Evolutionary conservation across 148 eudicot genomes (phyloP).

Genomic region (Rhododendron ferrugineum): DNA sequence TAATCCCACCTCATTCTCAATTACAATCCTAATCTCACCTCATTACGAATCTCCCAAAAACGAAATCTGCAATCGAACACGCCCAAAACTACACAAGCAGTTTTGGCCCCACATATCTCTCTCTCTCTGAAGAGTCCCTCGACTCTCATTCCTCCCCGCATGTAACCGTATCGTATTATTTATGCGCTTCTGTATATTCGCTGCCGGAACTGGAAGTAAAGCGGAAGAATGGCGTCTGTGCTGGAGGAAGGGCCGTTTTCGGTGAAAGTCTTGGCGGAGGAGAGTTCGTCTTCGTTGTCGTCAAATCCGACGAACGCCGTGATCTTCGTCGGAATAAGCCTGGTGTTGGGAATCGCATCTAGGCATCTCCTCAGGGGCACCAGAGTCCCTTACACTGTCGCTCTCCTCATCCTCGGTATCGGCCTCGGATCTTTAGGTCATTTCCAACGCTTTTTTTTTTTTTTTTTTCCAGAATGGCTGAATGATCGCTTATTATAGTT

Average conservation of each 20-base stretch:
- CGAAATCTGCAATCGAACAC: too few species aligned
- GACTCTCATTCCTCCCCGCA: neutral
- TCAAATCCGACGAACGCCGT: constrained; percentile 69
- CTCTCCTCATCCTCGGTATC: constrained; percentile 73
- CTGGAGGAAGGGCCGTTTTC: constrained; percentile 23
- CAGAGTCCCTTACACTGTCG: constrained; percentile 83
- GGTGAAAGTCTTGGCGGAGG: constrained; percentile 20
- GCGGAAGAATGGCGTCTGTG: constrained; percentile 24
- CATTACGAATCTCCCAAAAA: too few species aligned
- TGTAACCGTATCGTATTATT: neutral
- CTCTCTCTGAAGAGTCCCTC: neutral
- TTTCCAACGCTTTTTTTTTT: neutral
- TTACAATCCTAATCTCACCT: too few species aligned
- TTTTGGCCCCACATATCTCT: neutral
- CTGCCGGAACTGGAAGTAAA: neutral
- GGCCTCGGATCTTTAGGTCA: constrained; percentile 75
- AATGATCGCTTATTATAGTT: neutral
- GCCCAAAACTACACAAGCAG: too few species aligned
- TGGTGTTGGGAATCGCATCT: constrained; percentile 67
- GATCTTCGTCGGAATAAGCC: constrained; percentile 67
- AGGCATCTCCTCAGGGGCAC: constrained; percentile 80
- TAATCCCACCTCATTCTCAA: too few species aligned
- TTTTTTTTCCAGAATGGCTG: too few species aligned
- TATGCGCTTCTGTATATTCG: neutral
- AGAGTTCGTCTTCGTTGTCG: constrained; percentile 16